Conservation (phyloP, 352 stramenopile genomes). For the Aphanomyces euteiches region DNA sequence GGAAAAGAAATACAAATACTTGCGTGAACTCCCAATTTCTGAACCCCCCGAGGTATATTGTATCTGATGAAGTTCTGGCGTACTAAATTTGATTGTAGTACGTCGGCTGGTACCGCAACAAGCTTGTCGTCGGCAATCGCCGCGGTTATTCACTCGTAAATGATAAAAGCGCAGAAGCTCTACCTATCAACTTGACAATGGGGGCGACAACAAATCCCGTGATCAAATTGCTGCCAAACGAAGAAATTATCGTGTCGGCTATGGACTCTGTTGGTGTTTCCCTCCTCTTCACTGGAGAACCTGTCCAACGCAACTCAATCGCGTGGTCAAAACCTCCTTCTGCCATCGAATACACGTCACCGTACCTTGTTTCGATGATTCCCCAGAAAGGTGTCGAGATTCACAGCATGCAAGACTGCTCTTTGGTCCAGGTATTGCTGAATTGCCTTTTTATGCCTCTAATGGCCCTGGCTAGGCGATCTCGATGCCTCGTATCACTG, state of each 20-base stretch:
- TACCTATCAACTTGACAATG: conserved; percentile 60
- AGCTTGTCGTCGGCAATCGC: conserved; percentile 72
- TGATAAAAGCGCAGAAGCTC: conserved; percentile 72
- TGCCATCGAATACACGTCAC: conserved; percentile 71
- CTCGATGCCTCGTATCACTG: conserved; percentile 52
- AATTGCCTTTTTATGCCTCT: too few species aligned
- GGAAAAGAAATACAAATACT: conserved; percentile 73
- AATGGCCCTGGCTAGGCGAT: conserved; percentile 37
- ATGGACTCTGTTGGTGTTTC: conserved; percentile 83
- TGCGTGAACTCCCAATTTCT: conserved; percentile 71
- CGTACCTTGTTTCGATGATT: conserved; percentile 73
- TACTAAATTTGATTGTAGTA: conserved; percentile 24
- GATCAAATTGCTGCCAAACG: conserved; percentile 79
- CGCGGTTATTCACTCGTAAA: conserved; percentile 80
- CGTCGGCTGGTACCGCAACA: conserved; percentile 87
- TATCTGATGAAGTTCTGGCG: background rate
- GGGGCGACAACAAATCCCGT: conserved; percentile 67
- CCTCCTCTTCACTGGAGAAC: conserved; percentile 72
- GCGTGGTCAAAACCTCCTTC: conserved; percentile 73
- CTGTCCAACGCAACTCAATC: conserved; percentile 74
- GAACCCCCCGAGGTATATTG: conserved; percentile 52
- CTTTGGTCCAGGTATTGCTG: conserved; percentile 53
- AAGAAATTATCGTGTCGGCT: conserved; percentile 76
- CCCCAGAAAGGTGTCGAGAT: conserved; percentile 78
- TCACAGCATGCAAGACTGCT: conserved; percentile 65